These are phyloP conservation scores for Penicillium coffeae DNA, from an alignment of 495 filamentous ascomycete genomes.

Conservation along the genomic window DNA sequence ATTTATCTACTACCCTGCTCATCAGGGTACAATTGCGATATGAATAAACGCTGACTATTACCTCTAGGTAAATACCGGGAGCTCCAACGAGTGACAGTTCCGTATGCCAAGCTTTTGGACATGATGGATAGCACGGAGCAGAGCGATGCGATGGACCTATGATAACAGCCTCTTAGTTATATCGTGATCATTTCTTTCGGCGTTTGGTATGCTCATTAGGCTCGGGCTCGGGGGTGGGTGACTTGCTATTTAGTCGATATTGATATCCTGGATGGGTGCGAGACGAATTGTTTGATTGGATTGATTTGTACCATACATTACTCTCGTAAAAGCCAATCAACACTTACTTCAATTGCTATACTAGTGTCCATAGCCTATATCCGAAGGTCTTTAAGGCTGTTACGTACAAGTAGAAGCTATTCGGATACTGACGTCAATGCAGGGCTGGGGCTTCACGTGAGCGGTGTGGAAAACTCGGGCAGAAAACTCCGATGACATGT, in stretches of 20 bases:
- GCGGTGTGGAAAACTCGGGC: constrained; percentile 19
- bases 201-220: constrained; percentile 12
- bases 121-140: constrained; percentile 46
- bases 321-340: constrained; percentile 3
- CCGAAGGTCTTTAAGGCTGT: too few relatives aligned
- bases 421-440: constrained; percentile 22
- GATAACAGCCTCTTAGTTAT: constrained; percentile 10
- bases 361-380: not conserved
- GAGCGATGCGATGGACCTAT: constrained; percentile 55
- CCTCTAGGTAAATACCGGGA: constrained; percentile 83
- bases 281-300: not conserved
- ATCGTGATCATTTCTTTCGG: constrained; percentile 3
- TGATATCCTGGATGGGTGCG: not conserved
- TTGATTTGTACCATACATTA: constrained; percentile 5
- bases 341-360: too few relatives aligned
- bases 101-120: constrained; percentile 74
- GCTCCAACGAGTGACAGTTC: constrained; percentile 84
- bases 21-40: not conserved
- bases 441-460: constrained; percentile 26
- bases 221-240: not conserved
- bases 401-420: too few relatives aligned
- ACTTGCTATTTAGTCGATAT: constrained; percentile 2
- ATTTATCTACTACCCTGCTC: not conserved
- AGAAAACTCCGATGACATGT: constrained; percentile 26
- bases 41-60: too few relatives aligned